phyloP scores from a whole-genome alignment of 2,329 filamentous ascomycete species.

The Tolypocladium ovalisporum region DNA sequence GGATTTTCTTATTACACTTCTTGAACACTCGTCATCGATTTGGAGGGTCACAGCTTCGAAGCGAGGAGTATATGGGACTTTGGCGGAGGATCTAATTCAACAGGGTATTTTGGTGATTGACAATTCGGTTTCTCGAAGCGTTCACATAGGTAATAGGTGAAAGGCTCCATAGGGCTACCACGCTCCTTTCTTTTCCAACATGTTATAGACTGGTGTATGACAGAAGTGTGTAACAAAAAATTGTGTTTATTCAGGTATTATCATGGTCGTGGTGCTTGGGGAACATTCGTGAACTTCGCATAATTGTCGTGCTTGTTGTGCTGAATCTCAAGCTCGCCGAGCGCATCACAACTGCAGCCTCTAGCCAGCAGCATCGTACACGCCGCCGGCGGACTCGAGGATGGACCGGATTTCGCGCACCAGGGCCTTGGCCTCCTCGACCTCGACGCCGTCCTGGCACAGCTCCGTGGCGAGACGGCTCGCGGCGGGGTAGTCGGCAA shows the following conservation, averaged over 20 bases:
- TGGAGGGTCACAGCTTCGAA: neutral
- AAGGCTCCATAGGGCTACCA: neutral
- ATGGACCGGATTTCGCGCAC: constrained; percentile 76
- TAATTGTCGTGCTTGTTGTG: neutral
- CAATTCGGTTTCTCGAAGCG: neutral
- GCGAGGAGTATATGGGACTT: neutral
- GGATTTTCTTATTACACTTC: neutral
- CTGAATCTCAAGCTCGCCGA: neutral
- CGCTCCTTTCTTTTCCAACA: neutral
- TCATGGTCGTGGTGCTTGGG: neutral
- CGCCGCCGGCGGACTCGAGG: constrained; percentile 41
- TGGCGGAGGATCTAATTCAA: neutral
- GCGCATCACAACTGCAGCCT: neutral
- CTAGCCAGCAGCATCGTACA: constrained; percentile 13
- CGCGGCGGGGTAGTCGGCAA: constrained; percentile 64
- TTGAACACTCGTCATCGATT: neutral
- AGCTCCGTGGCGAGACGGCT: constrained; percentile 79
- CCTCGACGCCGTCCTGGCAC: constrained; percentile 90
- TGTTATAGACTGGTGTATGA: neutral
- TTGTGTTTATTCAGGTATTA: neutral
- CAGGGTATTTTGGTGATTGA: neutral
- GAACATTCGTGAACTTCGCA: neutral
- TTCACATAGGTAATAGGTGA: neutral
- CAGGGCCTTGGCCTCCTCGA: constrained; percentile 91
- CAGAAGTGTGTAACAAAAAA: neutral